Base-by-base conservation (phyloP, 176 grass and related monocot species). In the Pontederia crassipes region DNA sequence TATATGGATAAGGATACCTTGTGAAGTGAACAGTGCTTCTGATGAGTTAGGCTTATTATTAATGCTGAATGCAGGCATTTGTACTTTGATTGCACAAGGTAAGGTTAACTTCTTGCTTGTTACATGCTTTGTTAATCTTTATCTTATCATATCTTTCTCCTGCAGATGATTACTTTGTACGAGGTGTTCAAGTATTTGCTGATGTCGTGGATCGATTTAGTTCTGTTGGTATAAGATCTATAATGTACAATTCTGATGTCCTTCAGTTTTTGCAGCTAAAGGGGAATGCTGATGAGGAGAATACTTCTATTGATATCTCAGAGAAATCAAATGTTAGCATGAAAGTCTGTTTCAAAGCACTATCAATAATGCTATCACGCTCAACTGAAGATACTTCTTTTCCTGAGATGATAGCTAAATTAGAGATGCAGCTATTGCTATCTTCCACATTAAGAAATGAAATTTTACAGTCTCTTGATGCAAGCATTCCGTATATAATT, bases 1-100 rank as follows among this genome's bases (percentile, higher is more conserved):
- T 72, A 65, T 87, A 66, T 96, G 87, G 87, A 81, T 96, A 72
- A 64, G 83, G 73, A 71, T 90, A 65, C 92, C 92, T 59, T 82
- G 57, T 73, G 81, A 72, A 66, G 70, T 74, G 45, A 57, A 58
- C 49, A 50, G 68, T 52, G 70, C 70, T 61, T 60, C 64, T 2
- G 52, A 79, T 72, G 60, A 79, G 54, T 59, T 73, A 75, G 62
- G 81, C 40, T 79, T 55, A 74, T 82, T 78, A 75, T 70, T 96
- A 49, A 90, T 88, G 86, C 78, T 78, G 75, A 76, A 77, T 66
- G 63, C 77, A 55, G 69, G 54, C 72, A 62, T 69, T 73, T 85
- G 80, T 84, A 75, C 73, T 59, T 72, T 96, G 70, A 71, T 88
- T 71, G 78, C 73, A 73, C 78, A 81, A 88, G 92, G 92, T 96